Base-by-base conservation (phyloP, 208 protist genomes). In the Crithidia sp. region DNA sequence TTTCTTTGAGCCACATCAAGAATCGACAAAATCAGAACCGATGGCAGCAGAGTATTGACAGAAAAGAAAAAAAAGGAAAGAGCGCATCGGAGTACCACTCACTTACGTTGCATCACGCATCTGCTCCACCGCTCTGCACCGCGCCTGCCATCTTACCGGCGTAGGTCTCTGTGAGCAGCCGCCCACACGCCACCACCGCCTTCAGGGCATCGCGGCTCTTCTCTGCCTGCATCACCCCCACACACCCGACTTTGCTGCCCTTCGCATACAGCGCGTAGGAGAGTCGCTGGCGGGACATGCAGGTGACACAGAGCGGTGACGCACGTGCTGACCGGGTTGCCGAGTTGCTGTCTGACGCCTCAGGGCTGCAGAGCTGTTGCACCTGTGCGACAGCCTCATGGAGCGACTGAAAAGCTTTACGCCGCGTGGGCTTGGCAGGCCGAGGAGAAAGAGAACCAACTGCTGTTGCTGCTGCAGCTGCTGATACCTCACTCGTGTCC, bases 201-300 rank as follows among this genome's bases (percentile, higher is more conserved):
- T 67, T 80, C 41, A 84, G 52, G 19, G 75, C 58, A 14, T 70
- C 60, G 10, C 52, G 66, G 58, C 76, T 61, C 40, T 79, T 81
- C 63, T 89, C 88, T 7, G 81, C 81, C 36, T 84, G 70, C 50
- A 91, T 54, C 50, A 91, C 67, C 19, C 71, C 77, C 7, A 93
- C 84, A 41, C 79, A 80, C 43, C 73, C 60, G 7, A 93, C 62
- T 45, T 72, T 76, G 65, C 84, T 88, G 7, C 80, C 67, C 56
- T 93, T 90, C n/a, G 83, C 81, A 71, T 81, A 83, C 41, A 93
- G 60, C 17, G 88, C 88, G 69, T 91, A 93, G n/a, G 88, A 77
- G 10, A 93, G 65, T 43, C 83, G 68, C 43, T 87, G 85, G 12
- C 88, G 77, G 16, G 75, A 88, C 81, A 93, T 85, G 52, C 85